Evolutionary conservation across 345 rosid genomes (phyloP), one percentile per base, ranked within the genome.

Genomic region (Populus simonii): DNA sequence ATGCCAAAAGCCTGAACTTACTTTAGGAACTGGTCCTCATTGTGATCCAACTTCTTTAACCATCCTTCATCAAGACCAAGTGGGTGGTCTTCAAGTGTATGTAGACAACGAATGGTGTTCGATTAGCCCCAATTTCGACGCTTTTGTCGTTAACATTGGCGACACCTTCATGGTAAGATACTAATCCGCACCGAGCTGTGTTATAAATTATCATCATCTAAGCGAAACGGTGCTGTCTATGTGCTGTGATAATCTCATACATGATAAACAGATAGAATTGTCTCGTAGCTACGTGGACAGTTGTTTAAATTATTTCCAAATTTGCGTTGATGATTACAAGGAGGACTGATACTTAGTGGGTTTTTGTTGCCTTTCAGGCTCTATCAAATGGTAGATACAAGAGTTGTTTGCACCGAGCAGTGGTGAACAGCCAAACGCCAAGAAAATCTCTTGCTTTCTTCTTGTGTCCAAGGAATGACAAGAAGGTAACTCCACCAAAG

Each of bases 11-110:
- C 98, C 99, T 41, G 97, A 96, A 72, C 92, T 89, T 25, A 92
- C 98, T 10, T 83, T 96, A 72, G 98, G 99, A 75, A 96, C 99
- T 22, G 99, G 99, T 5, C 99, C 99, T 86, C 99, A 96, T 79
- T 92, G 99, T 53, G 99, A 96, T 83, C 99, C 99, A 47, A 92
- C 98, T 51, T 96, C 99, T 70, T 83, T 96, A 83, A 96, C 99
- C 62, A 96, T 96, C 77, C 98, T 96, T 45, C 99, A 96, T 79
- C 99, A 96, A 81, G 99, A 91, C 78, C 90, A 87, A 80, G 97
- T 96, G 45, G 95, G 89, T 29, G 99, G 99, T 47, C 98, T 96
- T 74, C 98, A 96, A 84, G 98, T 96, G 75, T 94, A 89, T 61
- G 92, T 89, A 6, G 97, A 96, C 86, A 77, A 90, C 59, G 83